Base-by-base conservation (phyloP, 2,329 filamentous ascomycete genomes). In the Fusarium sp. region DNA sequence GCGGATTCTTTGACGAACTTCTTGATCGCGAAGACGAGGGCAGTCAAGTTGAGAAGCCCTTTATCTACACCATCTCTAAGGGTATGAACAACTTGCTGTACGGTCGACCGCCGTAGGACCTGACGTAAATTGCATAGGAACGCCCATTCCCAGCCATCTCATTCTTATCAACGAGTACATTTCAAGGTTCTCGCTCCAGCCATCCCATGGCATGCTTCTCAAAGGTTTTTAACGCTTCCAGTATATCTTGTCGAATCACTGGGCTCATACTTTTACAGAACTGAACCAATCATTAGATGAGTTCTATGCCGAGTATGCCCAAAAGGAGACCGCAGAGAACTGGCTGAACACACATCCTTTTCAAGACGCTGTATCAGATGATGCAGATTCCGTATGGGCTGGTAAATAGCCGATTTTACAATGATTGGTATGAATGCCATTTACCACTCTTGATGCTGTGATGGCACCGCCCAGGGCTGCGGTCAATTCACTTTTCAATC, bases 131-230 rank as follows among this genome's bases (percentile, higher is more conserved):
- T 17, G 31, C n/a, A 20, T 33, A 69, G 69, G 58, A 55, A 73
- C 71, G 3, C 64, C 61, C 1, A 64, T 72, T 7, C 69, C 73
- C 3, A 62, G 31, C 36, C 27, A 70, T 38, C 40, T 75, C 1
- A 71, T 70, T 17, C 63, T 76, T 7, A 62, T 75, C 59, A 69
- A 75, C 35, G 69, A 75, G 16, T 66, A 62, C 29, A 17, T 69
- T 0, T 44, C 70, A 33, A 58, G 51, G 29, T 76, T 75, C 51
- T 70, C 72, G 35, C 70, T 75, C 7, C 72, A 76, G 51, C 72
- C 74, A 51, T 73, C 66, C 2, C 60, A 49, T 27, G 72, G 72
- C 6, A 73, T 76, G 68, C n/a, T 46, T 2, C 64, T 76, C 3
- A 6, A 67, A 66, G 74, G 72, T 76, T n/a, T 57, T 16, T 53